Percentiles rank a stretch among this genome's conserved stretches.
These are phyloP conservation scores for Trapa bicornis DNA, from an alignment of 345 rosid genomes.

Conservation along the genomic window DNA sequence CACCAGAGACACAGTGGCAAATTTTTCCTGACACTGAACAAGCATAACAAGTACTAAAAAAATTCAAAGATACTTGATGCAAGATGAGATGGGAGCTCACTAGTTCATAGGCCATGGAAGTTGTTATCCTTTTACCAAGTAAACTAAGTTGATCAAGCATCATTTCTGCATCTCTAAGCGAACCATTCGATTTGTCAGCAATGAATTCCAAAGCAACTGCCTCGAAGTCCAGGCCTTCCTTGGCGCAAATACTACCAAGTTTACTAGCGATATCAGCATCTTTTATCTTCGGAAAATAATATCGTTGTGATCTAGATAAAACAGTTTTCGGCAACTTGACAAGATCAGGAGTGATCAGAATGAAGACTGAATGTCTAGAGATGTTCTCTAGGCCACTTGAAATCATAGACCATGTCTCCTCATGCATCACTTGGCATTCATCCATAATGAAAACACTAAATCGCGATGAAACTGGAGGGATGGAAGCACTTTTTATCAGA, in stretches of 20 bases:
- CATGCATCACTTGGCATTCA: slow-evolving; percentile 71
- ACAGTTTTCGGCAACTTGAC: slow-evolving; percentile 72
- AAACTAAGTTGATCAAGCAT: slow-evolving; percentile 93
- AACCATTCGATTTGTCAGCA: slow-evolving; percentile 89
- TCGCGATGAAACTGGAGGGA: slow-evolving; percentile 60
- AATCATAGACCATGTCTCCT: slow-evolving; percentile 66
- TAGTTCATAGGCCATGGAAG: slow-evolving; percentile 68
- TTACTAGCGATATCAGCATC: slow-evolving; percentile 50
- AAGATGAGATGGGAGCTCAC: slow-evolving; percentile 32
- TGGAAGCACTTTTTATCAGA: slow-evolving; percentile 48
- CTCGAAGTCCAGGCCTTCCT: slow-evolving; percentile 69
- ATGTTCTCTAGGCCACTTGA: slow-evolving; percentile 54
- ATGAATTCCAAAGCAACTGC: slow-evolving; percentile 65
- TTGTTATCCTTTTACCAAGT: slow-evolving; percentile 71
- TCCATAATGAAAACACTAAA: slow-evolving; percentile 71
- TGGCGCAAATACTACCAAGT: slow-evolving; percentile 50
- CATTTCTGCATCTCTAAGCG: slow-evolving; percentile 87
- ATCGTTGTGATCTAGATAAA: slow-evolving; percentile 65
- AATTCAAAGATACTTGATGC: not conserved
- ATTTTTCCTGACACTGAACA: slow-evolving; percentile 2
- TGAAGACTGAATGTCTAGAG: slow-evolving; percentile 55
- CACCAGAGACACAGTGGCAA: slow-evolving; percentile 8
- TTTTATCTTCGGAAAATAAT: slow-evolving; percentile 64
- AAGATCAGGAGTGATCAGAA: slow-evolving; percentile 71
- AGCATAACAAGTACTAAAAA: not conserved